Percentiles rank a stretch among this genome's conserved stretches.
Evolutionary conservation across 179 eudicot species (phyloP).

Genomic region (Heliamphora pulchella): DNA sequence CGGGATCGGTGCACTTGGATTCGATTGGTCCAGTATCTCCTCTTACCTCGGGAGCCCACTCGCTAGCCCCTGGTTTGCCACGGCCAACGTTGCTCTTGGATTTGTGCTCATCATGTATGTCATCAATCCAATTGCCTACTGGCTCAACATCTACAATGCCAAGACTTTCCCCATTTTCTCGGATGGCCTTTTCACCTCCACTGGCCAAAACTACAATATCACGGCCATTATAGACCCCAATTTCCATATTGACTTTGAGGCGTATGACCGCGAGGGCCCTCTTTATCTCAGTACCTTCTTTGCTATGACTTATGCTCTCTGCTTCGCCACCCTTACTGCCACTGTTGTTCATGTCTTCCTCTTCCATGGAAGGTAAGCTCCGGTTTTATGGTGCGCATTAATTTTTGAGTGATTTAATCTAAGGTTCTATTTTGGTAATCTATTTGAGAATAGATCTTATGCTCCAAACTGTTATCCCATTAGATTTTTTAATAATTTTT

Average conservation of each 20-base stretch:
- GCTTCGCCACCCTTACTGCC: conserved; percentile 46
- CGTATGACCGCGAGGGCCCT: conserved; percentile 42
- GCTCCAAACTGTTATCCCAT: no score
- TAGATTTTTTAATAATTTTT: no score
- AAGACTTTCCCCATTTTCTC: conserved; percentile 61
- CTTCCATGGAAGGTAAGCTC: conserved; percentile 48
- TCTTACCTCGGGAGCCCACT: conserved; percentile 54
- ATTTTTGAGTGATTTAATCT: no score
- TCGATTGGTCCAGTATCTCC: conserved; percentile 59
- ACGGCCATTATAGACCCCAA: conserved; percentile 29
- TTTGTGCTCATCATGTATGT: conserved; percentile 39
- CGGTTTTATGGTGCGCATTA: neutral
- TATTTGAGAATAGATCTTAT: no score
- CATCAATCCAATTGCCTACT: conserved; percentile 40
- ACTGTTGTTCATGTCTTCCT: conserved; percentile 47
- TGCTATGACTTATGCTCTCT: conserved; percentile 42
- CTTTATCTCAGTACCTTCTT: conserved; percentile 43
- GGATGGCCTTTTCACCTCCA: conserved; percentile 25
- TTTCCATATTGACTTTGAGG: conserved; percentile 41
- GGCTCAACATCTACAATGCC: conserved; percentile 39
- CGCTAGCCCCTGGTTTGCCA: conserved; percentile 66
- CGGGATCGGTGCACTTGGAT: conserved; percentile 47
- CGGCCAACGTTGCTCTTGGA: conserved; percentile 50
- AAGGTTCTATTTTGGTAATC: no score
- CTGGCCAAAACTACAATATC: conserved; percentile 42